Base-by-base conservation (phyloP, 768 basidiomycete species). In the Amanita muscaria region DNA sequence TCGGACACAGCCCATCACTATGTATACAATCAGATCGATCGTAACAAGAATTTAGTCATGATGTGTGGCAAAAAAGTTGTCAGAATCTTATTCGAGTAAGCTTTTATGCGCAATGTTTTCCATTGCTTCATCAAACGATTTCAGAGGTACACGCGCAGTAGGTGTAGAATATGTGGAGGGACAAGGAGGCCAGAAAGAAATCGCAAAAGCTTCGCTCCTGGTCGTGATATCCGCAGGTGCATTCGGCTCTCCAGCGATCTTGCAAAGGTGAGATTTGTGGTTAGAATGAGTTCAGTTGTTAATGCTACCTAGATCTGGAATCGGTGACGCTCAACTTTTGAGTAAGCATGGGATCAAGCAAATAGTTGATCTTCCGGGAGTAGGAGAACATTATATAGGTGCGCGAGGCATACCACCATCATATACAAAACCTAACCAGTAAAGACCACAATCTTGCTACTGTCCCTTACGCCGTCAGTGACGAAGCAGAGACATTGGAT, bases 1-100 rank as follows among this genome's bases (percentile, higher is more conserved):
- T 79, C 79, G 0, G 79, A 83, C 52, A 53, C 70, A 0, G 66
- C 80, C 3, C 72, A 77, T 48, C 52, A 65, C 50, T 77, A 69
- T 39, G 57, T 79, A 36, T 78, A 79, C 50, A 72, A 68, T 34
- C 68, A 73, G 43, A 50, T 60, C 3, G 53, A 46, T 19, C 9
- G 59, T 34, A 68, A 70, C 49, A 55, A 59, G 31, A 77, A 76
- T 45, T 51, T 78, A 11, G 54, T 55, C 3, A 60, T 78, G 4
- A 47, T 66, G 24, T 55, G 59, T 15, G 59, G 64, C 33, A 65
- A 65, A 34, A 64, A 63, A 2, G 76, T 77, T 15, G 62, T 67
- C 18, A 67, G 72, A 3, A 64, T 79, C 7, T 52, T 77, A 19
- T 68, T 77, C 38, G 66, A 76, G 76, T 76, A 41, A 35, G 66